phyloP scores from a whole-genome alignment of 306 rosid species.

The Purshia tridentata region DNA sequence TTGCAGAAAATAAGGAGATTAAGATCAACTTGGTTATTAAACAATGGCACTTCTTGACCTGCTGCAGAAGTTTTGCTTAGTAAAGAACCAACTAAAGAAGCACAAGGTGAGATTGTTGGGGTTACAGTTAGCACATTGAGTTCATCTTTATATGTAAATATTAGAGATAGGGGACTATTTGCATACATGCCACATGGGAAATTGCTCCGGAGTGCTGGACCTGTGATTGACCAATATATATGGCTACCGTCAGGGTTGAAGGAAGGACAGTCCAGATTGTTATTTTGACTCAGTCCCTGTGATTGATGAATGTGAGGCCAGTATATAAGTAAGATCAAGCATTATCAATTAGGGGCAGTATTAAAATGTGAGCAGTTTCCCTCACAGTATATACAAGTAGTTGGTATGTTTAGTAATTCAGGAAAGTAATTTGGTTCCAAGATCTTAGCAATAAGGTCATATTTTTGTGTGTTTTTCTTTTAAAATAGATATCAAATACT shows the following conservation, averaged over 20 bases:
- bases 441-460: too few relatives aligned
- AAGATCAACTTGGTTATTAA: constrained; percentile 49
- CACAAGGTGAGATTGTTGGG: constrained; percentile 53
- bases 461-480: too few relatives aligned
- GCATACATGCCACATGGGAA: constrained; percentile 47
- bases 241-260: constrained; percentile 71
- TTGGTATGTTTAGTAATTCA: not conserved
- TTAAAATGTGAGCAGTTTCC: not conserved
- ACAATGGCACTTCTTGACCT: constrained; percentile 38
- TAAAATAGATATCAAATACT: constrained; percentile 57
- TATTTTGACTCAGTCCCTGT: constrained; percentile 60
- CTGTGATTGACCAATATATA: constrained; percentile 57
- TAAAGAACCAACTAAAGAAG: constrained; percentile 41
- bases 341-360: not conserved
- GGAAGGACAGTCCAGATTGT: constrained; percentile 51
- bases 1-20: constrained; percentile 63
- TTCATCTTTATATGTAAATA: constrained; percentile 49
- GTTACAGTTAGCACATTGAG: constrained; percentile 58
- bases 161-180: constrained; percentile 63
- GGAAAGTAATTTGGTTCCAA: not conserved
- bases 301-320: constrained; percentile 80
- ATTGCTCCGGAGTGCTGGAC: constrained; percentile 70
- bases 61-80: constrained; percentile 47
- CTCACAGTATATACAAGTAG: too few relatives aligned
- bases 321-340: constrained; percentile 56